These are phyloP conservation scores for Keithomyces neogunnii DNA, from an alignment of 2,329 filamentous ascomycete genomes.

Conservation along the genomic window DNA sequence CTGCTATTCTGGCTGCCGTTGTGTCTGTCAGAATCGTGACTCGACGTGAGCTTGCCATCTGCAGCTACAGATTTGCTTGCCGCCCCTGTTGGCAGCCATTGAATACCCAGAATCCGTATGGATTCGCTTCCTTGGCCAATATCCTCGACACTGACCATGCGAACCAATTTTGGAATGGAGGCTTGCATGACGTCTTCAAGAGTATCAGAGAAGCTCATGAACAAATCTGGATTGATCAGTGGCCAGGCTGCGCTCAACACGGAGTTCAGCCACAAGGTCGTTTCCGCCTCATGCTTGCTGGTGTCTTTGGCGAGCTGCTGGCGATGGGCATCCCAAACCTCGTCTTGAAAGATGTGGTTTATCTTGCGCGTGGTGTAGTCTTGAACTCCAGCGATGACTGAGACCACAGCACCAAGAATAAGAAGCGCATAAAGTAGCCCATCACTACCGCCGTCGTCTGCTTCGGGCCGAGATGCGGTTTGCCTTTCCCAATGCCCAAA, in stretches of 20 bases:
- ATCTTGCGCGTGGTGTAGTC: conserved; percentile 56
- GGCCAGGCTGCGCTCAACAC: conserved; percentile 62
- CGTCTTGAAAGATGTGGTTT: conserved; percentile 55
- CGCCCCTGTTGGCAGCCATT: conserved; percentile 65
- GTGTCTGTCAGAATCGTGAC: conserved; percentile 18
- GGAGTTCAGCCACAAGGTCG: conserved; percentile 67
- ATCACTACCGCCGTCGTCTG: conserved; percentile 15
- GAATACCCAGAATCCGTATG: conserved; percentile 59
- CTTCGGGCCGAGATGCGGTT: conserved; percentile 1
- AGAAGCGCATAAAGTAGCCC: conserved; percentile 4
- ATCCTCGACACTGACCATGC: conserved; percentile 70
- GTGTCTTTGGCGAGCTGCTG: conserved; percentile 37
- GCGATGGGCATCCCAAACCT: conserved; percentile 59
- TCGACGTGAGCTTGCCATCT: conserved; percentile 43
- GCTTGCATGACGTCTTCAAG: conserved; percentile 78
- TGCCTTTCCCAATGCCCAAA: neutral
- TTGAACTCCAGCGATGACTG: conserved; percentile 37
- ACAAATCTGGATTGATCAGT: conserved; percentile 67
- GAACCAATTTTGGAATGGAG: conserved; percentile 57
- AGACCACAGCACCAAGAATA: conserved; percentile 19
- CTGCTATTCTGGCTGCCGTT: conserved; percentile 23
- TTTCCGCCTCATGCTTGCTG: conserved; percentile 43
- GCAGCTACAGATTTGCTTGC: conserved; percentile 52
- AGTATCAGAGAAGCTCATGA: conserved; percentile 58
- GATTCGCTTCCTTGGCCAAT: conserved; percentile 68